phyloP scores from a whole-genome alignment of 1,139 yeast species.

The Zhuliangozyma blackwelliae region DNA sequence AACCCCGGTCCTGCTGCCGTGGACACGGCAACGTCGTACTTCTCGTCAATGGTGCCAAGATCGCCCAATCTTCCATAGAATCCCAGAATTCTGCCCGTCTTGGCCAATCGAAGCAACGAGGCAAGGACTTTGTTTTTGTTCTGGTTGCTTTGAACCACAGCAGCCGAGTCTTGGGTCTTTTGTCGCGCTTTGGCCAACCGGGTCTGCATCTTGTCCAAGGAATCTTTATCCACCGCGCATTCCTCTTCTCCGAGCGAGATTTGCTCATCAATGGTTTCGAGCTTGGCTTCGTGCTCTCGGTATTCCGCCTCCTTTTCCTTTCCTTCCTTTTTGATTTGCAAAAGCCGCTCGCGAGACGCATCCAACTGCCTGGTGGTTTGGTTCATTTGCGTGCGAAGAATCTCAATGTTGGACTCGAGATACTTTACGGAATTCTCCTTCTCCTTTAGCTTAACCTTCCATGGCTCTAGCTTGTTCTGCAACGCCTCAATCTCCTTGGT shows the following conservation, averaged over 20 bases:
- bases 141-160: slow-evolving; percentile 51
- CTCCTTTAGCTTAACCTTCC: slow-evolving; percentile 66
- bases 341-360: slow-evolving; percentile 44
- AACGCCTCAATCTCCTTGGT: slow-evolving; percentile 59
- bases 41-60: slow-evolving; percentile 80
- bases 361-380: slow-evolving; percentile 43
- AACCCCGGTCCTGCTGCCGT: slow-evolving; percentile 84
- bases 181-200: slow-evolving; percentile 57
- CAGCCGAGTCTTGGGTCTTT: slow-evolving; percentile 61
- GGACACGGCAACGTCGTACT: slow-evolving; percentile 88
- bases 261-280: slow-evolving; percentile 48
- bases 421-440: slow-evolving; percentile 66
- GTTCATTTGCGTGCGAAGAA: slow-evolving; percentile 48
- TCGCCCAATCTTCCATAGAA: slow-evolving; percentile 90
- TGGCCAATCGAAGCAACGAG: slow-evolving; percentile 64
- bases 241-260: slow-evolving; percentile 57
- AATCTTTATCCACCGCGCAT: slow-evolving; percentile 43
- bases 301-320: slow-evolving; percentile 48
- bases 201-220: slow-evolving; percentile 49
- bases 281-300: slow-evolving; percentile 38
- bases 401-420: slow-evolving; percentile 59
- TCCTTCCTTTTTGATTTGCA: slow-evolving; percentile 49
- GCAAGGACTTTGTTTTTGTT: slow-evolving; percentile 72
- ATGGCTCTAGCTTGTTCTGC: slow-evolving; percentile 75
- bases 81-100: slow-evolving; percentile 81